phyloP scores from a whole-genome alignment of 768 basidiomycete species.

The Mycena maculata region DNA sequence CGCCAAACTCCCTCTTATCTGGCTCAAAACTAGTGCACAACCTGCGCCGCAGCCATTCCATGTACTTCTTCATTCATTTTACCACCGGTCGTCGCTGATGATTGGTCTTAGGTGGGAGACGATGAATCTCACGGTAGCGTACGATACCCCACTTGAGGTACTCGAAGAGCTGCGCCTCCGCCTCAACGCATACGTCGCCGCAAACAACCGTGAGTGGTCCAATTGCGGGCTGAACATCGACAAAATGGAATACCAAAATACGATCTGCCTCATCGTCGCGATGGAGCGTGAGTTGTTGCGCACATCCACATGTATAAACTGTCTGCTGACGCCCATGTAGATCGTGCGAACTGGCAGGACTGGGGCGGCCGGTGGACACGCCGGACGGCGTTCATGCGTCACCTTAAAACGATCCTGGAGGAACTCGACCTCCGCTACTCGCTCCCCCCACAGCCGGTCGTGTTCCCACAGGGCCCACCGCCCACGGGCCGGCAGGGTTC shows the following conservation, averaged over 20 bases:
- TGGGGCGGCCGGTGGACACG: constrained; percentile 86
- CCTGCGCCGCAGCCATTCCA: constrained; percentile 77
- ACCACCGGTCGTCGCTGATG: background rate
- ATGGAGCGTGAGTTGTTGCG: constrained; percentile 70
- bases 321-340: constrained; percentile 44
- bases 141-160: constrained; percentile 75
- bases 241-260: constrained; percentile 83
- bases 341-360: constrained; percentile 88
- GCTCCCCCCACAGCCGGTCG: constrained; percentile 78
- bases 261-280: constrained; percentile 71
- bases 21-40: constrained; percentile 83
- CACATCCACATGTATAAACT: background rate
- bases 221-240: constrained; percentile 74
- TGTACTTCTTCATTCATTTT: constrained; percentile 55
- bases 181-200: constrained; percentile 67
- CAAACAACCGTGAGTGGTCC: constrained; percentile 82
- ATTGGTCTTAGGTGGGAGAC: constrained; percentile 67
- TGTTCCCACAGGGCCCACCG: constrained; percentile 55
- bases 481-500: constrained; percentile 5
- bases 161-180: constrained; percentile 74
- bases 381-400: constrained; percentile 80
- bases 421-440: constrained; percentile 79
- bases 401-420: constrained; percentile 76
- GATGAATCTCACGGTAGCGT: constrained; percentile 72
- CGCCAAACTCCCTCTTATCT: constrained; percentile 79